phyloP scores from a whole-genome alignment of 257 asterid species.

The Echites panduratus region DNA sequence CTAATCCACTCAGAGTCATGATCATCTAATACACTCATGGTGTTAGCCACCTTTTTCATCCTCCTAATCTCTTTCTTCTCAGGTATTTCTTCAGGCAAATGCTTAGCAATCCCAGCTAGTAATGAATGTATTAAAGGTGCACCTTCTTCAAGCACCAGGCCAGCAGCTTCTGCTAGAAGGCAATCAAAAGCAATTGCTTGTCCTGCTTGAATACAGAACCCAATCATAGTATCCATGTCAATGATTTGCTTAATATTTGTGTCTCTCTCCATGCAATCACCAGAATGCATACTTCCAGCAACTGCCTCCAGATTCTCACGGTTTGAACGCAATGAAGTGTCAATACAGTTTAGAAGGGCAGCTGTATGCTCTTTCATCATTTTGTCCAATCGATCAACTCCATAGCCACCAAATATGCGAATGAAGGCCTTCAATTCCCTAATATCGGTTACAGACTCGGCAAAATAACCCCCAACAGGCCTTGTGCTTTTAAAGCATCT shows the following conservation, averaged over 20 bases:
- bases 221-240: constrained; percentile 92
- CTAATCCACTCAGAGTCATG: constrained; percentile 90
- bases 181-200: constrained; percentile 79
- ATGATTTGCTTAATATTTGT: constrained; percentile 73
- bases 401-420: constrained; percentile 84
- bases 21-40: constrained; percentile 53
- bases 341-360: constrained; percentile 88
- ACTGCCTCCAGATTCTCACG: constrained; percentile 88
- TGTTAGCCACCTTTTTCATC: constrained; percentile 78
- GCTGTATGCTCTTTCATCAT: constrained; percentile 97
- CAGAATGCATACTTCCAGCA: constrained; percentile 92
- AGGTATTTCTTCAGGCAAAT: constrained; percentile 77
- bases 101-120: constrained; percentile 67
- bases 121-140: constrained; percentile 92
- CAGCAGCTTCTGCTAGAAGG: constrained; percentile 86
- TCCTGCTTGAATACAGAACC: constrained; percentile 97
- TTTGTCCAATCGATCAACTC: constrained; percentile 84
- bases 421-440: constrained; percentile 80
- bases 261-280: constrained; percentile 74
- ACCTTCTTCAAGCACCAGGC: constrained; percentile 71
- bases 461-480: constrained; percentile 97
- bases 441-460: constrained; percentile 79
- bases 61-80: constrained; percentile 89
- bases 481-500: constrained; percentile 89
- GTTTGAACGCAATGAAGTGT: constrained; percentile 85